Evolutionary conservation across 306 rosid genomes (phyloP).

Genomic region (Cercis canadensis): DNA sequence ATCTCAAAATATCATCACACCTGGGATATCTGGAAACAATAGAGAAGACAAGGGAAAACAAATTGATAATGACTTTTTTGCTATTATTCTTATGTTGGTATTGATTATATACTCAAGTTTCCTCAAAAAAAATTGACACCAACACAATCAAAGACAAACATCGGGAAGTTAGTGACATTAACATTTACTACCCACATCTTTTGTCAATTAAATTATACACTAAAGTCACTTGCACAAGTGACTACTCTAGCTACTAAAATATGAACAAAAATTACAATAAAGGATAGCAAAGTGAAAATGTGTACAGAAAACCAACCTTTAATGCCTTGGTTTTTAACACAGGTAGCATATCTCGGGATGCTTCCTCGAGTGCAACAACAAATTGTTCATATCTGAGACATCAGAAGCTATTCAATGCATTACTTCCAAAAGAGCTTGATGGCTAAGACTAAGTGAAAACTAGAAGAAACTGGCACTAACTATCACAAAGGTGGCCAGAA

Average conservation of each 20-base stretch:
- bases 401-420: slow-evolving; percentile 25
- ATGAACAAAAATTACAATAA: not conserved
- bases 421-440: slow-evolving; percentile 27
- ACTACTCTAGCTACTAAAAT: too few species aligned
- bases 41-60: not conserved
- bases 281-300: slow-evolving; percentile 10
- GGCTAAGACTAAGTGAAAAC: slow-evolving; percentile 14
- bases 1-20: slow-evolving; percentile 18
- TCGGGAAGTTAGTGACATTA: not conserved
- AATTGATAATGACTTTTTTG: too few species aligned
- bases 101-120: not conserved
- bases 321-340: slow-evolving; percentile 80
- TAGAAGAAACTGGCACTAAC: slow-evolving; percentile 6
- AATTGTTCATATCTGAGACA: slow-evolving; percentile 86
- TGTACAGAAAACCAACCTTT: slow-evolving; percentile 65
- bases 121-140: not conserved
- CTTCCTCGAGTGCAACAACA: slow-evolving; percentile 90
- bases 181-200: slow-evolving; percentile 4
- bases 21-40: not conserved
- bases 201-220: not conserved
- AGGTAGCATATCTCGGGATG: slow-evolving; percentile 93
- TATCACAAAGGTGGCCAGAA: not conserved
- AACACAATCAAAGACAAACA: not conserved
- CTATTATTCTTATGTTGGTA: not conserved
- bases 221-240: too few species aligned